Conservation (phyloP, 345 rosid species). For the Balakata baccata region DNA sequence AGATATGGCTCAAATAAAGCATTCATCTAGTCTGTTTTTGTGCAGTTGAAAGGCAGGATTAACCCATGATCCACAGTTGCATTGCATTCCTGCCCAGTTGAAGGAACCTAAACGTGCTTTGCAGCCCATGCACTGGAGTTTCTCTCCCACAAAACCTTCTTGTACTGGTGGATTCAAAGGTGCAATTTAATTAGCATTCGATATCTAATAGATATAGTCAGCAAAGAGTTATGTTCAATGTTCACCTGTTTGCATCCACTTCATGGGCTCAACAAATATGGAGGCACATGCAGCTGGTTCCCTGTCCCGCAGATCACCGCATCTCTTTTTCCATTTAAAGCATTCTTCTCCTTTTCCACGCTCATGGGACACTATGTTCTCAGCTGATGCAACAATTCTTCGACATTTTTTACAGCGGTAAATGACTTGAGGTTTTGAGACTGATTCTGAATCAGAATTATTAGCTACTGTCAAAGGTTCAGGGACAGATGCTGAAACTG, state of each 20-base stretch:
- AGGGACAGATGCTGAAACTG: neutral
- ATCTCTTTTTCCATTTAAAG: slow-evolving; percentile 77
- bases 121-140: slow-evolving; percentile 30
- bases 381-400: slow-evolving; percentile 71
- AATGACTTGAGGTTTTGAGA: slow-evolving; percentile 45
- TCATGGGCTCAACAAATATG: slow-evolving; percentile 87
- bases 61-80: slow-evolving; percentile 35
- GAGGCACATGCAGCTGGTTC: slow-evolving; percentile 60
- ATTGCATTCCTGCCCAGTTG: slow-evolving; percentile 38
- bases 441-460: slow-evolving; percentile 23
- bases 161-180: slow-evolving; percentile 47
- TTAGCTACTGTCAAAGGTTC: slow-evolving; percentile 23
- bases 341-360: slow-evolving; percentile 71
- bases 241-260: slow-evolving; percentile 83
- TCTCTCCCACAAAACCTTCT: slow-evolving; percentile 53
- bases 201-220: neutral
- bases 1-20: slow-evolving; percentile 29
- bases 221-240: neutral
- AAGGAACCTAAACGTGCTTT: slow-evolving; percentile 33
- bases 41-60: slow-evolving; percentile 34
- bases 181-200: slow-evolving; percentile 1
- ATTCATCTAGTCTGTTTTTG: slow-evolving; percentile 57
- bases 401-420: slow-evolving; percentile 85
- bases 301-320: slow-evolving; percentile 29
- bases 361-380: slow-evolving; percentile 57